A percentile compares a stretch with the other conserved stretches of the same genome.
Evolutionary conservation across 106 monocot species (phyloP).

Genomic region (Cymbidium sinense): DNA sequence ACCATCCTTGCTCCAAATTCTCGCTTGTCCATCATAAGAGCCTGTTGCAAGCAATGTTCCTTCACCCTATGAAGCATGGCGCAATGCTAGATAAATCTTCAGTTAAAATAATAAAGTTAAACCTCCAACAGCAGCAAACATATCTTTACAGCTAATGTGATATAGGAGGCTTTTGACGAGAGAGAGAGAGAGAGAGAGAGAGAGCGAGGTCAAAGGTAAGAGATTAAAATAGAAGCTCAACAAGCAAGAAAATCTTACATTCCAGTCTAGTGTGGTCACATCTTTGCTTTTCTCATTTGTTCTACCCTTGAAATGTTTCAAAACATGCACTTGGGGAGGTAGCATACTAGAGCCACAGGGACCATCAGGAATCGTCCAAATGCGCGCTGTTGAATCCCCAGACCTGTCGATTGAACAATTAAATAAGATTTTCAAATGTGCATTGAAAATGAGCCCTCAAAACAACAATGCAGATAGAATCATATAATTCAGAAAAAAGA

Average conservation of each 20-base stretch:
- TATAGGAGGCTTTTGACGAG: not conserved
- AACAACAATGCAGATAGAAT: not conserved
- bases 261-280: slow-evolving; percentile 98
- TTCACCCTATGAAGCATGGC: slow-evolving; percentile 51
- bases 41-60: slow-evolving; percentile 93
- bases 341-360: slow-evolving; percentile 51
- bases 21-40: slow-evolving; percentile 98
- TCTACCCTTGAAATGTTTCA: slow-evolving; percentile 96
- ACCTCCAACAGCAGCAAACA: not conserved
- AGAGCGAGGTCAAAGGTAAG: not conserved
- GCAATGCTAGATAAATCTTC: not conserved
- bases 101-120: not conserved
- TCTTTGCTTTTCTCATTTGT: slow-evolving; percentile 97
- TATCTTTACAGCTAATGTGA: not conserved
- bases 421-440: not conserved
- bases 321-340: slow-evolving; percentile 43
- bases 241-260: slow-evolving; percentile 42
- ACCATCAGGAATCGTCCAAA: slow-evolving; percentile 83
- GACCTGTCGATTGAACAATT: slow-evolving; percentile 39
- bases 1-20: slow-evolving; percentile 95
- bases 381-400: slow-evolving; percentile 96
- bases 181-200: not conserved
- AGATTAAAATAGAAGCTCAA: not conserved
- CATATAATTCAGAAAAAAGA: not conserved
- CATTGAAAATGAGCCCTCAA: not conserved